A percentile compares a stretch with the other conserved stretches of the same genome.
phyloP scores from a whole-genome alignment of 495 filamentous ascomycete species.

The Elasticomyces elasticus region DNA sequence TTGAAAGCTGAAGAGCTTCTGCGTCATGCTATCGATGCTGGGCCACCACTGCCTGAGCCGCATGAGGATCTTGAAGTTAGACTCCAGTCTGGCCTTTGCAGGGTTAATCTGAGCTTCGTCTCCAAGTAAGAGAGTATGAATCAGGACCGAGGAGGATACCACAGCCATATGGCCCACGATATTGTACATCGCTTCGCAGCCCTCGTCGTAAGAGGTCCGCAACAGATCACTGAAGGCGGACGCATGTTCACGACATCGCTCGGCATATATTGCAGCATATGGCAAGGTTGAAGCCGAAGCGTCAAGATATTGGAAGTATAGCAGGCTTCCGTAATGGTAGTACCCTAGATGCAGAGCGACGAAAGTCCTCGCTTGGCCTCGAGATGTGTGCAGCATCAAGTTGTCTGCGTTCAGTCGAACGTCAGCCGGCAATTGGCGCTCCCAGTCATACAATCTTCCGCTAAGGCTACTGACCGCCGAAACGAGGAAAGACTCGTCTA shows the following conservation, averaged over 20 bases:
- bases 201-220: slow-evolving; percentile 26
- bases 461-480: not conserved
- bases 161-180: slow-evolving; percentile 38
- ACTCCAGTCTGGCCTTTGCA: slow-evolving; percentile 30
- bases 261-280: slow-evolving; percentile 25
- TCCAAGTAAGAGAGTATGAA: slow-evolving; percentile 34
- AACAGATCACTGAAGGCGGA: slow-evolving; percentile 32
- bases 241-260: slow-evolving; percentile 33
- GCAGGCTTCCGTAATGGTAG: slow-evolving; percentile 36
- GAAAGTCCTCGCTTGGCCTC: slow-evolving; percentile 34
- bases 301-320: slow-evolving; percentile 38
- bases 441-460: not conserved
- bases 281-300: slow-evolving; percentile 10
- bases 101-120: slow-evolving; percentile 19
- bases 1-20: slow-evolving; percentile 33
- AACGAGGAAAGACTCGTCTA: not conserved
- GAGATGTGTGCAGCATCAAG: slow-evolving; percentile 19
- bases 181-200: slow-evolving; percentile 33
- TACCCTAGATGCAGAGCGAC: slow-evolving; percentile 37
- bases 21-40: slow-evolving; percentile 30
- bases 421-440: not conserved
- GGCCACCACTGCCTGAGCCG: slow-evolving; percentile 32
- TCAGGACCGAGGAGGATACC: slow-evolving; percentile 36
- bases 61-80: slow-evolving; percentile 35
- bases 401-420: slow-evolving; percentile 32